Percentiles rank a stretch among this genome's conserved stretches.
Conservation (phyloP, 2,329 filamentous ascomycete species). For the Sporothrix dimorphospora region DNA sequence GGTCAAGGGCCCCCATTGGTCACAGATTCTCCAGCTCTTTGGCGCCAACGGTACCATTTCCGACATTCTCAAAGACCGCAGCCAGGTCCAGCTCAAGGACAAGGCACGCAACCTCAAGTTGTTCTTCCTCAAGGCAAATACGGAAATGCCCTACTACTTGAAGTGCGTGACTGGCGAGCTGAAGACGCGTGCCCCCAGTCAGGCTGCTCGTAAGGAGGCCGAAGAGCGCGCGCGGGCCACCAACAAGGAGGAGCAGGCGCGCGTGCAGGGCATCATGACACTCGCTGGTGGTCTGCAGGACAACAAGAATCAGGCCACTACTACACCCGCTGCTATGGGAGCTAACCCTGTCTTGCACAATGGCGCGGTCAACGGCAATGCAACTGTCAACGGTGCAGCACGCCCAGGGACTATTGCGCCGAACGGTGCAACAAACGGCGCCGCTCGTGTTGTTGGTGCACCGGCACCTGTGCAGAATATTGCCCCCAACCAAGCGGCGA, state of each 20-base stretch:
- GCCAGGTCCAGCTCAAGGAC: slow-evolving; percentile 90
- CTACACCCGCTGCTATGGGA: not conserved
- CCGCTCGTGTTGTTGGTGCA: not conserved
- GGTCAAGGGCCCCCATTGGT: slow-evolving; percentile 92
- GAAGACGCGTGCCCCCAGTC: slow-evolving; percentile 78
- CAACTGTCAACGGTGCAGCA: not conserved
- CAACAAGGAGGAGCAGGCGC: slow-evolving; percentile 62
- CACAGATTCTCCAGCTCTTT: slow-evolving; percentile 84
- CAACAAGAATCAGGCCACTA: slow-evolving; percentile 26
- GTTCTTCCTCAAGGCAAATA: slow-evolving; percentile 89
- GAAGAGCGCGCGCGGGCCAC: slow-evolving; percentile 64
- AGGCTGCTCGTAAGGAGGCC: slow-evolving; percentile 69
- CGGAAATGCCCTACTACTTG: slow-evolving; percentile 86
- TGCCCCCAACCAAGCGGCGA: not conserved
- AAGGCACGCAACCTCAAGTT: slow-evolving; percentile 89
- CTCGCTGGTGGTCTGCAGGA: slow-evolving; percentile 58
- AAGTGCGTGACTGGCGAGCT: slow-evolving; percentile 88
- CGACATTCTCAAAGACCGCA: slow-evolving; percentile 83
- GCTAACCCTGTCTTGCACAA: not conserved
- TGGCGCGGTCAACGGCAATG: not conserved
- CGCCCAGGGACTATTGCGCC: not conserved
- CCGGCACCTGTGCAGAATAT: not conserved
- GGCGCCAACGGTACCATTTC: slow-evolving; percentile 78
- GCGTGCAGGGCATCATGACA: slow-evolving; percentile 63
- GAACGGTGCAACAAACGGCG: not conserved